Percentiles rank a stretch among this genome's conserved stretches.
These are phyloP conservation scores for Wickerhamiella brachini DNA, from an alignment of 805 yeast species.

Conservation along the genomic window DNA sequence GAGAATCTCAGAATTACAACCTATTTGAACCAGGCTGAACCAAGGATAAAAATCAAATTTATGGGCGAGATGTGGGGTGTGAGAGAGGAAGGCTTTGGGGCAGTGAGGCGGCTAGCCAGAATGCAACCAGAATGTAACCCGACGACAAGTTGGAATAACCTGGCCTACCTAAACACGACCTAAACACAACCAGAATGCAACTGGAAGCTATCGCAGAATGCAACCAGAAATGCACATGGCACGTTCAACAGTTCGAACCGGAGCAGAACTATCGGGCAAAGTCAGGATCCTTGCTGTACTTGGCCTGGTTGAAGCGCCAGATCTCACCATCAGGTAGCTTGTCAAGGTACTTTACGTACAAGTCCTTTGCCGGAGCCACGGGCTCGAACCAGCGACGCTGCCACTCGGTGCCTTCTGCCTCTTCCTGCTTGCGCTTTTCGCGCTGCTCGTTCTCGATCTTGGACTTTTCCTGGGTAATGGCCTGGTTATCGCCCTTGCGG, in stretches of 20 bases:
- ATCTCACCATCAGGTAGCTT: constrained; percentile 10
- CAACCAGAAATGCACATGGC: no score
- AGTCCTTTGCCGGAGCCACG: constrained; percentile 9
- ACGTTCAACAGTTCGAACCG: no score
- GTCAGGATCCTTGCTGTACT: constrained; percentile 17
- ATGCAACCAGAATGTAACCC: no score
- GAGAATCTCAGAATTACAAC: background rate
- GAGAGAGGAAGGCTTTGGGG: no score
- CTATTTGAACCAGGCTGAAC: background rate
- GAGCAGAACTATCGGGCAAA: constrained; percentile 6
- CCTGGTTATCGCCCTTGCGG: constrained; percentile 55
- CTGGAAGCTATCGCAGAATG: no score
- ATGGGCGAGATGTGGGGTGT: no score
- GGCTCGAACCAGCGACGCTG: constrained; percentile 64
- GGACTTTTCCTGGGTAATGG: constrained; percentile 62
- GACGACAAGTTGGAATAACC: no score
- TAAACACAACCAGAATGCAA: no score
- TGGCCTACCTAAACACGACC: no score
- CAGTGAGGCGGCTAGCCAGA: no score
- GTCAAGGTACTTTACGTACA: constrained; percentile 3
- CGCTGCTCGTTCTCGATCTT: constrained; percentile 76
- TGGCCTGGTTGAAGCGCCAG: constrained; percentile 20
- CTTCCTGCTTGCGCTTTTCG: constrained; percentile 61
- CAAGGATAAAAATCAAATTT: background rate
- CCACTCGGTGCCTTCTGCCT: constrained; percentile 55